phyloP scores from a whole-genome alignment of 2,329 filamentous ascomycete genomes.

The Chrysoporthe puriensis region DNA sequence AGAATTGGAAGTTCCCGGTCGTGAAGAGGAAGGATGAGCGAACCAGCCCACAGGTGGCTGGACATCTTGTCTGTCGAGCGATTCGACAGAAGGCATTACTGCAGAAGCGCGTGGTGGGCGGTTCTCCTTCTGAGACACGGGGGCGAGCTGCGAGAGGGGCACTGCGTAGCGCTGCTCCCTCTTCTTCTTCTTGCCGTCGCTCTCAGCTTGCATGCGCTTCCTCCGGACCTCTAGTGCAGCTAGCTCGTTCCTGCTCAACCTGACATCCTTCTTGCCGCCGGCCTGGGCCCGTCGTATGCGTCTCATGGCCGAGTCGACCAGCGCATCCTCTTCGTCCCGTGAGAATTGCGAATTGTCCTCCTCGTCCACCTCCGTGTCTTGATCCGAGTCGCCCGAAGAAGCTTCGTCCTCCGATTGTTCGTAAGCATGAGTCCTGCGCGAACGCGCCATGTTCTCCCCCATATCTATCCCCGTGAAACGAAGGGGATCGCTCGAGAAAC shows the following conservation, averaged over 20 bases:
- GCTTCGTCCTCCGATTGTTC: conserved; percentile 50
- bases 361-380: conserved; percentile 52
- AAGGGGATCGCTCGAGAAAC: conserved; percentile 63
- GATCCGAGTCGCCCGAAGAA: conserved; percentile 52
- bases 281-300: conserved; percentile 79
- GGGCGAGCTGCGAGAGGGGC: conserved; percentile 56
- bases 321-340: conserved; percentile 70
- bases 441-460: conserved; percentile 44
- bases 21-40: conserved; percentile 45
- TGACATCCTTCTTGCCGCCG: conserved; percentile 77
- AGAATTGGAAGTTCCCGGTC: conserved; percentile 37
- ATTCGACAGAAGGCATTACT: conserved; percentile 43
- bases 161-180: conserved; percentile 55
- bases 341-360: conserved; percentile 60
- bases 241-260: conserved; percentile 78
- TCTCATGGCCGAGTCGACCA: conserved; percentile 78
- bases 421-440: conserved; percentile 44
- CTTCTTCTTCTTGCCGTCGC: conserved; percentile 39
- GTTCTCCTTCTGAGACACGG: conserved; percentile 43
- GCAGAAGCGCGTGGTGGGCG: conserved; percentile 37
- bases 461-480: conserved; percentile 64
- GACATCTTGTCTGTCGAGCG: conserved; percentile 38
- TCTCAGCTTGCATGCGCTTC: conserved; percentile 58
- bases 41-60: conserved; percentile 58
- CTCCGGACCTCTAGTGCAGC: conserved; percentile 74